Evolutionary conservation across 163 green algal genomes (phyloP), one percentile per base, ranked within the genome.

Genomic region (Scenedesmus sp.): DNA sequence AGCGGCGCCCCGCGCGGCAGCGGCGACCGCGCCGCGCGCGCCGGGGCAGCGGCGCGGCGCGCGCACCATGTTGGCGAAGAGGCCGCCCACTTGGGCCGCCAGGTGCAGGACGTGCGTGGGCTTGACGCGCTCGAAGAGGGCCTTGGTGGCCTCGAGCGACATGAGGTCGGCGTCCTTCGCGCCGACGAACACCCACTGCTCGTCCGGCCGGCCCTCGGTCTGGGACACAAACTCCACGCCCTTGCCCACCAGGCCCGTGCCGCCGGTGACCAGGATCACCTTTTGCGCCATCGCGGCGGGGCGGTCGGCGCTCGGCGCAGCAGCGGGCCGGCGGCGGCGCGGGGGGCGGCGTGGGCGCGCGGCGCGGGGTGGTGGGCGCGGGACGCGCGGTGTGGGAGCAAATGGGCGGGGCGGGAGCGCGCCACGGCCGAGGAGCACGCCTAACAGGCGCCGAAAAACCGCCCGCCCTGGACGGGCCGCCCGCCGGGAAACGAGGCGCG

Each of bases 21-120:
- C 45, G 45, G 45, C 17, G 14, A 24, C 3, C 56, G 39, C 39
- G 56, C 11, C 15, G 45, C 45, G 17, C 17, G 11, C 13, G 22
- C 17, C 34, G 54, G 18, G 33, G 4, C 15, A 63, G 7, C 11
- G 6, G 6, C 18, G 26, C 45, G 13, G 28, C 28, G 33, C 29
- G 4, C 10, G 10, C 69, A 77, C 69, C 87, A 91, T 91, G 70
- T 91, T 91, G 42, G 77, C 80, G 78, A 91, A 91, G 20, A 91
- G 51, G 5, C 87, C 87, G 4, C 87, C 87, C 29, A 91, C 87
- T 42, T 83, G 56, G 0, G 87, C 87, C 15, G 87, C 87, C 53
- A 91, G 75, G 57, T 91, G 87, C 39, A 91, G 73, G 20, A 91
- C 82, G 31, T 87, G 73, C 11, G 87, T 91, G 22, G 87, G 87